Conservation (phyloP, 129 eudicot genomes). For the Saposhnikovia divaricata region DNA sequence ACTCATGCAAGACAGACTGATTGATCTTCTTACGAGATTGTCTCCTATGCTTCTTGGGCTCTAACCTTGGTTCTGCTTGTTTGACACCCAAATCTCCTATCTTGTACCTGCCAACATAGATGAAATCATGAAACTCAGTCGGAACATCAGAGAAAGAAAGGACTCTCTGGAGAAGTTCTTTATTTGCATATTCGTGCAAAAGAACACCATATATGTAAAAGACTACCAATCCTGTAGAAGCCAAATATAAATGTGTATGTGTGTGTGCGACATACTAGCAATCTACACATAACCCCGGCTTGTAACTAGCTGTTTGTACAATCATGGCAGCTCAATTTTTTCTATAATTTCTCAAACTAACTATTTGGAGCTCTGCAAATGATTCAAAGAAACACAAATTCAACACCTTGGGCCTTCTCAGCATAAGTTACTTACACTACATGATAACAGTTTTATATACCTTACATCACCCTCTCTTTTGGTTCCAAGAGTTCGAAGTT, state of each 20-base stretch:
- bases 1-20: conserved; percentile 53
- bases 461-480: conserved; percentile 90
- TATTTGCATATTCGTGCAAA: not conserved
- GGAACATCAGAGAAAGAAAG: not conserved
- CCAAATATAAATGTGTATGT: not conserved
- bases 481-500: conserved; percentile 72
- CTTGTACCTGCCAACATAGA: conserved; percentile 42
- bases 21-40: conserved; percentile 70
- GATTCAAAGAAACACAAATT: not conserved
- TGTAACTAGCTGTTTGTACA: conserved; percentile 1
- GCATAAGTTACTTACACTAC: not conserved
- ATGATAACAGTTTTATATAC: conserved; percentile 14
- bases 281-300: not conserved
- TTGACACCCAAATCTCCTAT: conserved; percentile 59
- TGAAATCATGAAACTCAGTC: not conserved
- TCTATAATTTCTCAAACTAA: not conserved
- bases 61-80: conserved; percentile 73
- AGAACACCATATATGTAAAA: not conserved
- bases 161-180: not conserved
- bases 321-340: not conserved
- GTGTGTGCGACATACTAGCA: not conserved
- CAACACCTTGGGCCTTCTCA: not conserved
- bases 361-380: not conserved
- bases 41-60: conserved; percentile 82
- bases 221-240: not conserved